Evolutionary conservation across 805 yeast species (phyloP).

Genomic region (Saturnispora halmiae): DNA sequence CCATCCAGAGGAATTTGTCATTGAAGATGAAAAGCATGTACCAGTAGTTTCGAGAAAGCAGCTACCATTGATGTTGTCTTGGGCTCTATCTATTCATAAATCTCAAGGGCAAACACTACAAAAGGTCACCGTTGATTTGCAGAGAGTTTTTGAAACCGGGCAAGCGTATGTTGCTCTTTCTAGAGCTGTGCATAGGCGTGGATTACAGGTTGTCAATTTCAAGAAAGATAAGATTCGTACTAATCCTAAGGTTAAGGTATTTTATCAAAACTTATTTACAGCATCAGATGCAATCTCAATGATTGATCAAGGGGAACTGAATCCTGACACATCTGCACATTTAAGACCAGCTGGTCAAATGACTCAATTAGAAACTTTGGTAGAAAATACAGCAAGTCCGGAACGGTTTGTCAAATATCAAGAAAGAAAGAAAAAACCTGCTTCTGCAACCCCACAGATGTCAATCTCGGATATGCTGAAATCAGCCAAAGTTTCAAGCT

Average conservation of each 20-base stretch:
- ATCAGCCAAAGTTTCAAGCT: too few relatives aligned
- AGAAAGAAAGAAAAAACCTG: neutral
- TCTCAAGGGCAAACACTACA: constrained; percentile 89
- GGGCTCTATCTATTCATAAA: constrained; percentile 94
- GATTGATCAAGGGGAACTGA: neutral
- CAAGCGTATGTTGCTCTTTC: constrained; percentile 95
- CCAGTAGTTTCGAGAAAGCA: constrained; percentile 69
- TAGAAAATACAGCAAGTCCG: constrained; percentile 6
- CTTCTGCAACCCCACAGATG: neutral
- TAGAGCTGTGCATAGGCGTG: constrained; percentile 70
- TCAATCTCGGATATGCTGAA: constrained; percentile 5
- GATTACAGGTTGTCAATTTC: constrained; percentile 75
- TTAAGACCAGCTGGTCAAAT: neutral
- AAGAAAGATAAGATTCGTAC: constrained; percentile 54
- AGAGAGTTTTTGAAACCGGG: constrained; percentile 75
- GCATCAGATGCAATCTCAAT: constrained; percentile 25
- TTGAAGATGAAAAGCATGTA: constrained; percentile 64
- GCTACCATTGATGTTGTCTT: constrained; percentile 83
- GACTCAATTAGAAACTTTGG: constrained; percentile 6
- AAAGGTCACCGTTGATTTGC: constrained; percentile 67
- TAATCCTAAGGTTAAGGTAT: constrained; percentile 59
- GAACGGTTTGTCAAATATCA: constrained; percentile 3
- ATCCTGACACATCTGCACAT: neutral
- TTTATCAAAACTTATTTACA: constrained; percentile 45
- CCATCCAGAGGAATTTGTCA: constrained; percentile 72